phyloP scores from a whole-genome alignment of 192 early-diverging fungal genomes.

The Backusella psychrophila region DNA sequence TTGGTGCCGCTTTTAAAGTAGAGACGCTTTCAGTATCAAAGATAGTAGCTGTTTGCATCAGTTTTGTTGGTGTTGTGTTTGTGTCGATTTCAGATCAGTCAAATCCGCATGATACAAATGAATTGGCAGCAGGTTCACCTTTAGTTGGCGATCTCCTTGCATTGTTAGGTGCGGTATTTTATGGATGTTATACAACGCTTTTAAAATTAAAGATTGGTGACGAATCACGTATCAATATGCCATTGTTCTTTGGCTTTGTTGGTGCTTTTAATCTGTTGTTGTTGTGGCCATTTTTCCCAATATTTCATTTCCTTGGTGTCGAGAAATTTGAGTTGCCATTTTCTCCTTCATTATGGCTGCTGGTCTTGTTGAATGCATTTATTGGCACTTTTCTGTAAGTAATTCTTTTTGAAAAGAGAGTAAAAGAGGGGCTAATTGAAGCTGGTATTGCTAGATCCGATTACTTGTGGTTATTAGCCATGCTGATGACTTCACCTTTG shows the following conservation, averaged over 20 bases:
- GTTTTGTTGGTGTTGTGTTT: slow-evolving; percentile 64
- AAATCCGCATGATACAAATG: slow-evolving; percentile 17
- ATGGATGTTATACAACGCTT: slow-evolving; percentile 74
- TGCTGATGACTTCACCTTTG: slow-evolving; percentile 82
- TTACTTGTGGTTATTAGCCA: slow-evolving; percentile 73
- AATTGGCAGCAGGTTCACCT: slow-evolving; percentile 3
- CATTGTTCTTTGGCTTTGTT: slow-evolving; percentile 79
- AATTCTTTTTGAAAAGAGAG: neutral
- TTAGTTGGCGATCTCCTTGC: slow-evolving; percentile 69
- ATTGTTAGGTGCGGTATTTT: slow-evolving; percentile 69
- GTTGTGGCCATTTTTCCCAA: slow-evolving; percentile 63
- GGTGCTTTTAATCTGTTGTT: slow-evolving; percentile 67
- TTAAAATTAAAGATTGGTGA: slow-evolving; percentile 68
- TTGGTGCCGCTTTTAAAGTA: slow-evolving; percentile 59
- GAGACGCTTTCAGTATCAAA: slow-evolving; percentile 57
- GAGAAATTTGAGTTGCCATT: slow-evolving; percentile 67
- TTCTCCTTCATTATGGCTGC: slow-evolving; percentile 48
- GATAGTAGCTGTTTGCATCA: slow-evolving; percentile 55
- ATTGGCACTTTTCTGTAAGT: slow-evolving; percentile 75
- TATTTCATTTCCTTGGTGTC: slow-evolving; percentile 58
- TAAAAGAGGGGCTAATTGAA: neutral
- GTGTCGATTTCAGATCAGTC: slow-evolving; percentile 51
- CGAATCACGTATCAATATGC: slow-evolving; percentile 66
- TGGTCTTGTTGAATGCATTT: slow-evolving; percentile 71
- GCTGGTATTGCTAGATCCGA: slow-evolving; percentile 52